Percentiles rank a stretch among this genome's conserved stretches.
Conservation (phyloP, 495 filamentous ascomycete species). For the Aspergillus kassunensis region DNA sequence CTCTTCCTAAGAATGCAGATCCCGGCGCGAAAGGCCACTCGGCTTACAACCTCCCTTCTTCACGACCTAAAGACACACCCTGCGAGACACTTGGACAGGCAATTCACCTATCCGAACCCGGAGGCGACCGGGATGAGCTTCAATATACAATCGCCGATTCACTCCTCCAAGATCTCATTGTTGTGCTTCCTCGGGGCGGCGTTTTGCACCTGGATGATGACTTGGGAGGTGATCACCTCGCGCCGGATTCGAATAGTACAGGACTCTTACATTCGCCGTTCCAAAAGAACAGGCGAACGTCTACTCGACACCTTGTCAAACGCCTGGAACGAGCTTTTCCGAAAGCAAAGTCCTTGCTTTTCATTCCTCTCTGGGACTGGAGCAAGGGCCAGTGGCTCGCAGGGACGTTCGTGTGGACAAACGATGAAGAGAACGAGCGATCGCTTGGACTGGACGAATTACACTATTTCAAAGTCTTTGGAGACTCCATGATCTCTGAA, state of each 20-base stretch:
- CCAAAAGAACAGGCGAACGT: too few species aligned
- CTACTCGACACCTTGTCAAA: background rate
- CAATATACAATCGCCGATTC: conserved; percentile 15
- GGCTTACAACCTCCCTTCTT: background rate
- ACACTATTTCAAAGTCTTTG: conserved; percentile 55
- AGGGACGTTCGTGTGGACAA: conserved; percentile 55
- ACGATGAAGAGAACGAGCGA: conserved; percentile 35
- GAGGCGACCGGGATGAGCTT: background rate
- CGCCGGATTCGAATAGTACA: too few species aligned
- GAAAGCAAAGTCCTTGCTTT: conserved; percentile 51
- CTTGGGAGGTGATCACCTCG: background rate
- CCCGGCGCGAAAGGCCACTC: background rate
- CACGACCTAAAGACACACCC: background rate
- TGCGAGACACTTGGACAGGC: conserved; percentile 19
- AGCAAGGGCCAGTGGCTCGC: conserved; percentile 60
- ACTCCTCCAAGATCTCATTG: conserved; percentile 24
- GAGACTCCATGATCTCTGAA: conserved; percentile 59
- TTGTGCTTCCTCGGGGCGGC: conserved; percentile 28
- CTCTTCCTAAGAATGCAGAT: background rate
- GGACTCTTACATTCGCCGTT: too few species aligned
- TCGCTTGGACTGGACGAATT: conserved; percentile 45
- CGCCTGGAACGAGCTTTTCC: conserved; percentile 34
- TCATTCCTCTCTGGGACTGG: conserved; percentile 61
- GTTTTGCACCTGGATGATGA: conserved; percentile 16
- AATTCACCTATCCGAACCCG: background rate